phyloP scores from a whole-genome alignment of 1,284 basidiomycete species.

The Moniliophthora roreri region DNA sequence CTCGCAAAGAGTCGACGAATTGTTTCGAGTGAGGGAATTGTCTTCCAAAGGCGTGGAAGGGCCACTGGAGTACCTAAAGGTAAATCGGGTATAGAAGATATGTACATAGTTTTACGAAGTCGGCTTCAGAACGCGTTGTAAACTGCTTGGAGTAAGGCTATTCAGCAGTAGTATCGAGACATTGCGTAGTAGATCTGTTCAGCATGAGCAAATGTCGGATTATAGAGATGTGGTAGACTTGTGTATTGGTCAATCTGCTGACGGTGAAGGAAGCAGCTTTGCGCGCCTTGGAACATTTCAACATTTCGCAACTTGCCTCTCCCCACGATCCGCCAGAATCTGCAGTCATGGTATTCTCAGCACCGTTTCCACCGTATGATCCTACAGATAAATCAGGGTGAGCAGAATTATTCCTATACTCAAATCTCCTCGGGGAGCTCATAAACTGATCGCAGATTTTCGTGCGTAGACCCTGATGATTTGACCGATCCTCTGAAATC shows the following conservation, averaged over 20 bases:
- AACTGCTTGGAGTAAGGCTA: no score
- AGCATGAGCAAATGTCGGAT: no score
- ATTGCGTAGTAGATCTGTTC: no score
- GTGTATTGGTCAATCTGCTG: neutral
- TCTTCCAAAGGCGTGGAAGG: no score
- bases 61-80: no score
- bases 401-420: constrained; percentile 16
- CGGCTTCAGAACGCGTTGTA: no score
- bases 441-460: constrained; percentile 43
- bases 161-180: no score
- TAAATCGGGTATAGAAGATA: no score
- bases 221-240: neutral
- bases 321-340: neutral
- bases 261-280: neutral
- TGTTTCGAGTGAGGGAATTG: no score
- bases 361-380: constrained; percentile 64
- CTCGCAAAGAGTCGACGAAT: no score
- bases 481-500: constrained; percentile 1
- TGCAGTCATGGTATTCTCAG: constrained; percentile 35
- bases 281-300: neutral
- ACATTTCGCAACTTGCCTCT: neutral
- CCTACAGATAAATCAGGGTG: constrained; percentile 63
- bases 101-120: no score
- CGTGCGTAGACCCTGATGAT: constrained; percentile 38
- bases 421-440: neutral